Percentiles rank a stretch among this genome's conserved stretches.
phyloP scores from a whole-genome alignment of 441 rosid species.

The Mallotus repandus region DNA sequence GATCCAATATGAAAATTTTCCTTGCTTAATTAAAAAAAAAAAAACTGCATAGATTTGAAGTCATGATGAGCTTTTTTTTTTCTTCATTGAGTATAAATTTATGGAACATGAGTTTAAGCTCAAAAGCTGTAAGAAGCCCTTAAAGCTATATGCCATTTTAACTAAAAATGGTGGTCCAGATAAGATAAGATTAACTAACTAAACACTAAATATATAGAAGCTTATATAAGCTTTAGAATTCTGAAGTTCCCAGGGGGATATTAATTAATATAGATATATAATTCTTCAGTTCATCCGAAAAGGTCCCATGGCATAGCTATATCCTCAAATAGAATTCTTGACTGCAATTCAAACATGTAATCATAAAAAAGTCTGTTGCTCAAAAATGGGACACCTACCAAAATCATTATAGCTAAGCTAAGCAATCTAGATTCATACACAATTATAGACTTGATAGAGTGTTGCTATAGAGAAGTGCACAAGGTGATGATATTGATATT shows the following conservation, averaged over 20 bases:
- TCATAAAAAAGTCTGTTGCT: not conserved
- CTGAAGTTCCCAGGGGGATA: no score
- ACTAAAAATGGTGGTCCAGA: no score
- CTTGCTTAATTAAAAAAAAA: no score
- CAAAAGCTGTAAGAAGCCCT: no score
- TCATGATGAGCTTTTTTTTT: no score
- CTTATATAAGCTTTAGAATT: no score
- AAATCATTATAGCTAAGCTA: not conserved
- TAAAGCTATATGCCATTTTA: no score
- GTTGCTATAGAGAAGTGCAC: not conserved
- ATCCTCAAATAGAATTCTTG: not conserved
- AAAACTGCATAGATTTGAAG: no score
- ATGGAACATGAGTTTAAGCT: no score
- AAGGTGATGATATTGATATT: not conserved
- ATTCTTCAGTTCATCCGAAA: not conserved
- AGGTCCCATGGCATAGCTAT: not conserved
- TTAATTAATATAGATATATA: no score
- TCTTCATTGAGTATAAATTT: no score
- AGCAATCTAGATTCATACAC: not conserved
- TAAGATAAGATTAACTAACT: not conserved
- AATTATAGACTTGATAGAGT: not conserved
- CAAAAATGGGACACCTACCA: not conserved
- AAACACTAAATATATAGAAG: no score
- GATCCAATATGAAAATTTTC: not conserved
- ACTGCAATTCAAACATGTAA: conserved; percentile 1